A percentile compares a stretch with the other conserved stretches of the same genome.
phyloP scores from a whole-genome alignment of 164 flowering plant genomes.

The Umbellularia californica region DNA sequence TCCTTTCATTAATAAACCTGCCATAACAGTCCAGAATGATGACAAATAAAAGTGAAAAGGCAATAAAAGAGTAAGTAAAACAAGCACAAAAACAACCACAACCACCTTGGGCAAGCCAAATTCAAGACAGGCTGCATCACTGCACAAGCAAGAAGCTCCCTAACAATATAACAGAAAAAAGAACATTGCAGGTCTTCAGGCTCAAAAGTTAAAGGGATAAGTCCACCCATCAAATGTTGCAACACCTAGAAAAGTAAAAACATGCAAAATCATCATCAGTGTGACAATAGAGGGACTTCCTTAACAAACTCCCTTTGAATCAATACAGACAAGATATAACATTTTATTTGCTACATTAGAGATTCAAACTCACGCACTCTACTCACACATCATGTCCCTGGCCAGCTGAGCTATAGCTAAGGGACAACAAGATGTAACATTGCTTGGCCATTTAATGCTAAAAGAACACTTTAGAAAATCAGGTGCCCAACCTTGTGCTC shows the following conservation, averaged over 20 bases:
- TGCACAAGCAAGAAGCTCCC: constrained; percentile 96
- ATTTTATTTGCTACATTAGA: too few relatives aligned
- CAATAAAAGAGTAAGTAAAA: constrained; percentile 1
- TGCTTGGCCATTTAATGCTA: too few relatives aligned
- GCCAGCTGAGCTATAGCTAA: too few relatives aligned
- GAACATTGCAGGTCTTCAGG: constrained; percentile 82
- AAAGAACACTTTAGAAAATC: neutral
- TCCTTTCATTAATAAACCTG: constrained; percentile 94
- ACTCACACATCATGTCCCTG: too few relatives aligned
- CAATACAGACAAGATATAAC: neutral
- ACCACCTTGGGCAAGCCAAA: constrained; percentile 71
- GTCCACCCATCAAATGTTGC: constrained; percentile 85
- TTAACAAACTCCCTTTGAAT: constrained; percentile 3
- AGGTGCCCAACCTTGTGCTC: constrained; percentile 76
- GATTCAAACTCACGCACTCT: too few relatives aligned
- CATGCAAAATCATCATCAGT: constrained; percentile 4
- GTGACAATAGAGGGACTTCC: neutral
- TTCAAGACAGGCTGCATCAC: constrained; percentile 92
- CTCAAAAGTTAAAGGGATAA: constrained; percentile 64
- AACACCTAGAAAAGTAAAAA: constrained; percentile 54
- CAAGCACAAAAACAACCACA: neutral
- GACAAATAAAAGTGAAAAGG: constrained; percentile 1
- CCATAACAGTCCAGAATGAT: constrained; percentile 7
- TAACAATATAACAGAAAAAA: constrained; percentile 61
- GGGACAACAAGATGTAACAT: too few relatives aligned